Base-by-base conservation (phyloP, 169 alveolate species). In the Theileria equi region DNA sequence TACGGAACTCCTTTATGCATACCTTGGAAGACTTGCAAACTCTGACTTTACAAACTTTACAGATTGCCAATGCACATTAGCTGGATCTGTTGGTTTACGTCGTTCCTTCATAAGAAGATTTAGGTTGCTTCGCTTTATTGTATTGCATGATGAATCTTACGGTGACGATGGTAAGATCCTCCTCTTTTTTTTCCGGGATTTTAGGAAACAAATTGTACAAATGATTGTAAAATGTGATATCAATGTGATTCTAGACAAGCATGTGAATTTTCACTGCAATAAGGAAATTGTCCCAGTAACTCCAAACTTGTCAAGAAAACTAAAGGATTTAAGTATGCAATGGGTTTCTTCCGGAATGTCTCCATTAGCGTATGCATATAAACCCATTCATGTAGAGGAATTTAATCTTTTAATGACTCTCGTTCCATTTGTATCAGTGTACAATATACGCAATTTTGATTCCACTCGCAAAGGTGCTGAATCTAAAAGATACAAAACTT, bases 311-410 rank as follows among this genome's bases (percentile, higher is more conserved):
- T 65, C 52, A 61, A 63, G 85, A 44, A 76, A 76, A 60, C 36
- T 76, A 16, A 65, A 57, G 35, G 80, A 76, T 11, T 74, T 76
- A 21, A 76, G 59, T 43, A 66, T 76, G 50, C 85, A 76, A 53
- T 76, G 85, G 85, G 58, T 76, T 4, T 76, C 85, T 17, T 61
- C 76, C 16, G 85, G 85, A 6, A 76, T 76, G 73, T 31, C 26
- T 21, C 40, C 85, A 16, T 65, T 64, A 29, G 79, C 77, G 5
- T 76, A 76, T 57, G 66, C 70, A 21, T 76, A 76, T 41, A 76
- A 76, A 40, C 85, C 85, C 16, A 65, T 76, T 19, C 68, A 53
- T 16, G 63, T 76, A 23, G 72, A 63, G 31, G 85, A 76, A 29
- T 76, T 57, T 55, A 76, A 76, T 68, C 45, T 76, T 50, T 60